These are phyloP conservation scores for Mortierella claussenii DNA, from an alignment of 192 early-diverging fungal genomes.

Conservation along the genomic window DNA sequence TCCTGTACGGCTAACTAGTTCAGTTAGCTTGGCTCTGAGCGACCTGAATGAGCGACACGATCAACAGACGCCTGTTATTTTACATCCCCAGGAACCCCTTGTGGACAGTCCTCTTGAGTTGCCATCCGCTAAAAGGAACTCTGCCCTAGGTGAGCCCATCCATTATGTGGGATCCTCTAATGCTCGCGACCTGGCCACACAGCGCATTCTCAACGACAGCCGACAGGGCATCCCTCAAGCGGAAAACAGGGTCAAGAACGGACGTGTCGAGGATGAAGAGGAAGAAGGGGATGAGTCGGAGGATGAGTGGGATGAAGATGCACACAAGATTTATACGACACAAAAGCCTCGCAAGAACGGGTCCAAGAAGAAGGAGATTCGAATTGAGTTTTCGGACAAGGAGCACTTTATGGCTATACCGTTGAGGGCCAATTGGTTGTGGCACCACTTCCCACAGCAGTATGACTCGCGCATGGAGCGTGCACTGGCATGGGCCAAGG, in stretches of 20 bases:
- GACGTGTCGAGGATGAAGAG: background rate
- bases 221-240: background rate
- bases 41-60: slow-evolving; percentile 8
- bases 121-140: background rate
- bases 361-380: slow-evolving; percentile 53
- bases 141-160: slow-evolving; percentile 17
- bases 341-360: slow-evolving; percentile 31
- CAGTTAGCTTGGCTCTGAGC: slow-evolving; percentile 1
- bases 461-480: slow-evolving; percentile 52
- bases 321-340: slow-evolving; percentile 20
- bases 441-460: slow-evolving; percentile 58
- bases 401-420: slow-evolving; percentile 48
- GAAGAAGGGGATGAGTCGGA: slow-evolving; percentile 3
- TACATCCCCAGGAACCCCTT: background rate
- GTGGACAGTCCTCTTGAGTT: background rate
- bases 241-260: background rate
- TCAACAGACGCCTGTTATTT: background rate
- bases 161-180: slow-evolving; percentile 14
- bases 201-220: slow-evolving; percentile 17
- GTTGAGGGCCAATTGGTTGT: slow-evolving; percentile 52
- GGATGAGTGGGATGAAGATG: slow-evolving; percentile 13
- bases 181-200: slow-evolving; percentile 22
- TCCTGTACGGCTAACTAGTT: slow-evolving; percentile 24
- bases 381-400: slow-evolving; percentile 51
- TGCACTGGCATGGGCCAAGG: slow-evolving; percentile 40